A percentile compares a stretch with the other conserved stretches of the same genome.
Evolutionary conservation across 2,329 filamentous ascomycete species (phyloP).

Genomic region (Colletotrichum lini): DNA sequence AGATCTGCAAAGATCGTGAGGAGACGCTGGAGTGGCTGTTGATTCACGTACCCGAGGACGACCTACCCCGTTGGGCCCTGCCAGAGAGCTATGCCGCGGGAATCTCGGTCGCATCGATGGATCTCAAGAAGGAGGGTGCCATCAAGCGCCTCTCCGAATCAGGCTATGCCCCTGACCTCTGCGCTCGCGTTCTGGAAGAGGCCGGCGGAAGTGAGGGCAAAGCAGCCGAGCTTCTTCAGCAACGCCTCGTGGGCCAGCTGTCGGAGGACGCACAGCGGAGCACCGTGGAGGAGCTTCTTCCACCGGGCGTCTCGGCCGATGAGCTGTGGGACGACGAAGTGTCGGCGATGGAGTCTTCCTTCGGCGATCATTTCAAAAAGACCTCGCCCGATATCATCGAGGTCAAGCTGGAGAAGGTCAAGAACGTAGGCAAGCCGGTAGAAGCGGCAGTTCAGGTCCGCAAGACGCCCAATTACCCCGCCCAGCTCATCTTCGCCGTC

Average conservation of each 20-base stretch:
- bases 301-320: conserved; percentile 59
- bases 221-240: conserved; percentile 86
- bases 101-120: conserved; percentile 85
- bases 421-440: conserved; percentile 65
- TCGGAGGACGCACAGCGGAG: conserved; percentile 14
- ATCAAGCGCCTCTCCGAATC: conserved; percentile 85
- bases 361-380: conserved; percentile 78
- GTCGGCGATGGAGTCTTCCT: conserved; percentile 87
- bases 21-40: conserved; percentile 96
- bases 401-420: conserved; percentile 74
- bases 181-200: conserved; percentile 81
- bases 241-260: conserved; percentile 46
- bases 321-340: conserved; percentile 90
- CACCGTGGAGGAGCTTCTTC: conserved; percentile 41
- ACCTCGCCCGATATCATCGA: conserved; percentile 76
- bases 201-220: conserved; percentile 79
- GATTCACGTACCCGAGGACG: conserved; percentile 97
- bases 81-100: conserved; percentile 94
- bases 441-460: conserved; percentile 76
- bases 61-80: conserved; percentile 91
- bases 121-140: conserved; percentile 84
- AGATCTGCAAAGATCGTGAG: conserved; percentile 90
- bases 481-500: conserved; percentile 77
- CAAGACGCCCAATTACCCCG: conserved; percentile 82
- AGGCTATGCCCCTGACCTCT: conserved; percentile 89